Evolutionary conservation across 371 early-diverging fungal genomes (phyloP).

Genomic region (Dinochytrium kinnereticum): DNA sequence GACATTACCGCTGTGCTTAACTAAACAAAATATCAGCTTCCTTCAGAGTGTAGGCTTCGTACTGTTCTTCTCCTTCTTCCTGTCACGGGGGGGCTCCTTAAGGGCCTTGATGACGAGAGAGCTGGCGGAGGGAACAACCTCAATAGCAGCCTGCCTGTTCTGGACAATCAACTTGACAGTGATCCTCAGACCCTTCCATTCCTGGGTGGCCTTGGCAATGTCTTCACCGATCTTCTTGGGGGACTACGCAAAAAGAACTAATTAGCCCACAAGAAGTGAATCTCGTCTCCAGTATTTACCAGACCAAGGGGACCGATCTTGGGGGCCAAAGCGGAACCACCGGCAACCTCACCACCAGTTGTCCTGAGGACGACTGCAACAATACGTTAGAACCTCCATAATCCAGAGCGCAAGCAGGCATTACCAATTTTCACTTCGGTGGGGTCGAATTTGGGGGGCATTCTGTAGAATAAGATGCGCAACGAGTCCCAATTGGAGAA

Average conservation of each 20-base stretch:
- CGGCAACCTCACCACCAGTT: conserved; percentile 99
- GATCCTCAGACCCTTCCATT: conserved; percentile 98
- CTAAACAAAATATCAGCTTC: conserved; percentile 29
- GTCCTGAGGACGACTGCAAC: conserved; percentile 85
- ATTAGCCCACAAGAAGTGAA: background rate
- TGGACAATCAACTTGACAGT: conserved; percentile 98
- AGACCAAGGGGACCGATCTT: conserved; percentile 99
- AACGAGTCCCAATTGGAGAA: too few relatives aligned
- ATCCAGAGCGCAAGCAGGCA: conserved; percentile 16
- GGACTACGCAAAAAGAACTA: conserved; percentile 52
- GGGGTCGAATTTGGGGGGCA: conserved; percentile 60
- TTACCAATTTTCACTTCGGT: conserved; percentile 83
- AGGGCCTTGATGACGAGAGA: conserved; percentile 98
- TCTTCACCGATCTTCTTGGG: conserved; percentile 99
- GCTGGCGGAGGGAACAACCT: conserved; percentile 97
- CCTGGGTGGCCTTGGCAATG: conserved; percentile 99
- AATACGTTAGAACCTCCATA: background rate
- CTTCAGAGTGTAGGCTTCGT: conserved; percentile 25
- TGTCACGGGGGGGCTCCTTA: conserved; percentile 98
- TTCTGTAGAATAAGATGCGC: background rate
- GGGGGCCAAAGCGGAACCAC: conserved; percentile 98
- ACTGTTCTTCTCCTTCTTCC: conserved; percentile 99
- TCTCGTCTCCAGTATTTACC: conserved; percentile 36
- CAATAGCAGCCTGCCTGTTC: conserved; percentile 99
- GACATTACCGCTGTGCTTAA: conserved; percentile 95